These are phyloP conservation scores for Sarcodon sp. DNA, from an alignment of 768 basidiomycete species.

Conservation along the genomic window DNA sequence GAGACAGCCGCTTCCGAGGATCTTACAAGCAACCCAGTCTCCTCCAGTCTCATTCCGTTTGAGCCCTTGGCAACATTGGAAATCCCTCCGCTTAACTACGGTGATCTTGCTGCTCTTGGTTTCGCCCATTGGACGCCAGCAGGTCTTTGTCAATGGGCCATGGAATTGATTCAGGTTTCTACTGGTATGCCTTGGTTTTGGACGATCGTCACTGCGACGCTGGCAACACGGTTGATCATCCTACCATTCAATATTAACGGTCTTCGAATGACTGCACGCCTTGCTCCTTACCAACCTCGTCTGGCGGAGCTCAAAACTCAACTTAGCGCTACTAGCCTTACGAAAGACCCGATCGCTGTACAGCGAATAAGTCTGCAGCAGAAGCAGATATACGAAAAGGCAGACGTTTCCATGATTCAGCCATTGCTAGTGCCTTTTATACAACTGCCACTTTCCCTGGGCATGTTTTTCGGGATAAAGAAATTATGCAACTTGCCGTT, in stretches of 20 bases:
- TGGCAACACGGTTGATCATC: slow-evolving; percentile 46
- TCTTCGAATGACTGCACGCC: slow-evolving; percentile 41
- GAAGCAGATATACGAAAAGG: slow-evolving; percentile 41
- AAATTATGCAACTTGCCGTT: slow-evolving; percentile 60
- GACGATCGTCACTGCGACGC: slow-evolving; percentile 57
- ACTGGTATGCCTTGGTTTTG: slow-evolving; percentile 75
- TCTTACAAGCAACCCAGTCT: no score
- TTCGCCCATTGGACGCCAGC: slow-evolving; percentile 52
- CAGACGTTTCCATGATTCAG: slow-evolving; percentile 48
- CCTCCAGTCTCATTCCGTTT: no score
- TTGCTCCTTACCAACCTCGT: slow-evolving; percentile 47
- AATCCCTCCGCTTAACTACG: slow-evolving; percentile 43
- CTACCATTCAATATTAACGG: slow-evolving; percentile 48
- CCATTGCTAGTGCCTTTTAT: slow-evolving; percentile 44
- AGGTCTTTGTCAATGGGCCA: slow-evolving; percentile 45
- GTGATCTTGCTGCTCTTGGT: slow-evolving; percentile 61
- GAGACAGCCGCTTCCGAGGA: no score
- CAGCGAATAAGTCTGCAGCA: slow-evolving; percentile 33
- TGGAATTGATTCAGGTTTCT: slow-evolving; percentile 58
- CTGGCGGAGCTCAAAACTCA: slow-evolving; percentile 41
- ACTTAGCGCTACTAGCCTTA: slow-evolving; percentile 20
- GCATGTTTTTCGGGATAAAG: slow-evolving; percentile 75
- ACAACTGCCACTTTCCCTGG: slow-evolving; percentile 68
- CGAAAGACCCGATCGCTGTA: slow-evolving; percentile 24
- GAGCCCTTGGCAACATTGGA: not conserved